A percentile compares a stretch with the other conserved stretches of the same genome.
Evolutionary conservation across 2,329 filamentous ascomycete genomes (phyloP).

Genomic region (Aphanoascus verrucosus): DNA sequence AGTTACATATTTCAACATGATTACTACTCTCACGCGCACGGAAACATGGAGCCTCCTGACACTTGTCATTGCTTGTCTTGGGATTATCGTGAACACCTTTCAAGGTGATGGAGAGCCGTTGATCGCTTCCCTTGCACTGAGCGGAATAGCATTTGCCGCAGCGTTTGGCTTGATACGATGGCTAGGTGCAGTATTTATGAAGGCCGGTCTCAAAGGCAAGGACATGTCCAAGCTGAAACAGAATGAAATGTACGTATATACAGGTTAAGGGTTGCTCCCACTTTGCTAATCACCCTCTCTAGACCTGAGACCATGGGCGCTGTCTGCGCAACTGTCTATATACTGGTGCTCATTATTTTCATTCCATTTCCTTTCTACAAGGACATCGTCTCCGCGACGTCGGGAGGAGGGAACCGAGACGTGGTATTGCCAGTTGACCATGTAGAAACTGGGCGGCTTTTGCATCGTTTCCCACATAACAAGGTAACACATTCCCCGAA

Average conservation of each 20-base stretch:
- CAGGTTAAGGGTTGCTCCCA: neutral
- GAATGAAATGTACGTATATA: conserved; percentile 55
- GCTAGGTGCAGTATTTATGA: conserved; percentile 83
- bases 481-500: conserved; percentile 49
- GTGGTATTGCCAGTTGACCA: conserved; percentile 63
- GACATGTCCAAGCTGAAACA: conserved; percentile 72
- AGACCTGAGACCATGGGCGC: conserved; percentile 93
- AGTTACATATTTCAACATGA: conserved; percentile 23
- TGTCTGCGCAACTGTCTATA: conserved; percentile 82
- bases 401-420: conserved; percentile 83
- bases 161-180: conserved; percentile 82
- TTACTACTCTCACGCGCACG: conserved; percentile 37
- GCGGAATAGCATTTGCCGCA: conserved; percentile 68
- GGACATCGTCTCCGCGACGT: conserved; percentile 90
- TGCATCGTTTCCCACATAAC: conserved; percentile 87
- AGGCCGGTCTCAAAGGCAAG: conserved; percentile 75
- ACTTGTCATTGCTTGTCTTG: conserved; percentile 58
- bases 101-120: conserved; percentile 79
- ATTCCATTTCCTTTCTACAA: conserved; percentile 98
- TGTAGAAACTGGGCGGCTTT: conserved; percentile 68
- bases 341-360: conserved; percentile 79
- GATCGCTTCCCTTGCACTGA: conserved; percentile 77
- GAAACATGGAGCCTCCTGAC: conserved; percentile 51
- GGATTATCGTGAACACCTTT: conserved; percentile 67
- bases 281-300: conserved; percentile 15